Base-by-base conservation (phyloP, 306 rosid species). In the Prunus armeniaca region DNA sequence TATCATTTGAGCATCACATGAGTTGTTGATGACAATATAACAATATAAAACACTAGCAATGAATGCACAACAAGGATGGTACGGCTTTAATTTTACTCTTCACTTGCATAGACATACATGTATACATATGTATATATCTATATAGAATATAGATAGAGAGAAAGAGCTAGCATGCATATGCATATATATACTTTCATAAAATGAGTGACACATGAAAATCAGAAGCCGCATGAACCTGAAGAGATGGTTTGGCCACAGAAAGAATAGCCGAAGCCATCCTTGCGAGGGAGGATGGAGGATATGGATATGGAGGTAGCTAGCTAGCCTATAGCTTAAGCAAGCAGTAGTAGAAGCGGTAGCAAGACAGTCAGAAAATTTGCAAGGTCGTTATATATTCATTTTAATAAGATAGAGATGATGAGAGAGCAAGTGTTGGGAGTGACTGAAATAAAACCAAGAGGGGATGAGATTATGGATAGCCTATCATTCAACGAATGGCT, bases 191-290 rank as follows among this genome's bases (percentile, higher is more conserved):
- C 27, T 2, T 56, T 25, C 6, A 56, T 56, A 56, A 56, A 20
- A 22, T 56, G 25, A 22, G 13, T 12, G 63, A 51, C 0, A 22
- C 15, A 54, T 34, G 65, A 56, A 56, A 71, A 65, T 54, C 28
- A 62, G 76, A 45, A 71, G 24, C 47, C 15, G 8, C 11, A 50
- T 57, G 83, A 72, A 95, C 98, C 98, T 95, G 93, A 67, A 87
- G 84, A 80, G 92, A 85, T 72, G 98, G 91, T 78, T 93, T 93
- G 89, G 97, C 96, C 83, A 88, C 96, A 20, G 96, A 92, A 19
- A 95, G 82, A 82, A 93, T 84, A 84, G 97, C 96, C 87, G 98
- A 88, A 79, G 98, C 97, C 98, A 95, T 95, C 88, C 43, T 73
- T 25, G 72, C 34, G 15, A 28, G 18, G 65, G 32, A 25, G 32